Evolutionary conservation across 148 eudicot species (phyloP).

Genomic region (Amaranthus palmeri): DNA sequence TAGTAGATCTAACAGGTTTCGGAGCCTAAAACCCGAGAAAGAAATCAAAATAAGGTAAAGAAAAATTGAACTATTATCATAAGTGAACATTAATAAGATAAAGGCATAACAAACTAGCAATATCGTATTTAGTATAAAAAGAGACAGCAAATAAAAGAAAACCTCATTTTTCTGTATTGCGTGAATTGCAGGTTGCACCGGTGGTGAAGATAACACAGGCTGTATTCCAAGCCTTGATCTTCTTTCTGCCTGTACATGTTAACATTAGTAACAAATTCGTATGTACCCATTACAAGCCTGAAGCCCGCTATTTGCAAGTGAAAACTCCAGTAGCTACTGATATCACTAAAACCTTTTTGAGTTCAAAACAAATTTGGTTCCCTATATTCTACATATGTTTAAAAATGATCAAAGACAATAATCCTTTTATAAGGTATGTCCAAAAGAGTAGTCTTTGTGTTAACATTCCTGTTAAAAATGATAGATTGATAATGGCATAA

Average conservation of each 20-base stretch:
- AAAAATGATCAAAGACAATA: neutral
- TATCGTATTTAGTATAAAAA: neutral
- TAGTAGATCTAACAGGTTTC: conserved; percentile 20
- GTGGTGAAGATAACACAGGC: conserved; percentile 21
- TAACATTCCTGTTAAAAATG: no score
- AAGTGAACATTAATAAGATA: neutral
- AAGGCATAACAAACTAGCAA: neutral
- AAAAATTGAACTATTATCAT: neutral
- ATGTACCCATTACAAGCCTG: neutral
- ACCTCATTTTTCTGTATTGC: conserved; percentile 26
- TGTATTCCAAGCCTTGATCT: conserved; percentile 43
- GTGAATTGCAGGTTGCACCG: conserved; percentile 19
- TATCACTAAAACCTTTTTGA: neutral
- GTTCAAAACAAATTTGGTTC: neutral
- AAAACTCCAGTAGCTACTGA: neutral
- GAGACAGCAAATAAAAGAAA: neutral
- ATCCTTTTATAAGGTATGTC: neutral
- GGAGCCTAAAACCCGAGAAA: conserved; percentile 17
- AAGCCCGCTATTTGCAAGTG: conserved; percentile 2
- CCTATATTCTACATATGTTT: neutral
- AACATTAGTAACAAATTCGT: conserved; percentile 17
- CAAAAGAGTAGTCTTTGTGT: no score
- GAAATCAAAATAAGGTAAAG: neutral
- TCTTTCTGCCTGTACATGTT: conserved; percentile 51
- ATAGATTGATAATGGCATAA: no score